Base-by-base conservation (phyloP, 768 basidiomycete species). In the Pleurotus pulmonarius region DNA sequence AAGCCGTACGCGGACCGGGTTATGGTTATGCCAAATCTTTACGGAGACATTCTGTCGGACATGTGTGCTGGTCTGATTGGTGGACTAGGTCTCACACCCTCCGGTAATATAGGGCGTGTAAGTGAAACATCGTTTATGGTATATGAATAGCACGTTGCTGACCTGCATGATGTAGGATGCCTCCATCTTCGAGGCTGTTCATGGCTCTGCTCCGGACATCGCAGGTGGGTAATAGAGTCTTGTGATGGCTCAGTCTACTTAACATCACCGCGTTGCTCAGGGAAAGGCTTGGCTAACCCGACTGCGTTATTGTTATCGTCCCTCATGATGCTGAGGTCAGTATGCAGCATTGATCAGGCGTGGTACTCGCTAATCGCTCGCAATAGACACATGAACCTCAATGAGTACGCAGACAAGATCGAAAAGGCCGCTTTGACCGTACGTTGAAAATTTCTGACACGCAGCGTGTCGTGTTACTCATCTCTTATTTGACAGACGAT, bases 11-110 rank as follows among this genome's bases (percentile, higher is more conserved):
- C 92, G 38, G 94, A 97, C 75, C 88, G 94, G 49, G 96, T 99
- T 61, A 98, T 99, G 96, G 97, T 99, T 63, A 98, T 98, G 95
- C 97, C 97, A 54, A 99, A 99, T 79, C 76, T 99, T 59, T 95
- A 92, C 65, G 92, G 90, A 68, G 94, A 94, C 70, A 97, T 97
- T 67, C 76, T 97, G 61, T 97, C 94, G 47, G 95, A 99, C 71
- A 94, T 99, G 90, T 96, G 94, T 63, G 97, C 97, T 58, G 97
- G 97, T 58, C 81, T 99, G 64, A 98, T 99, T 72, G 97, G 97
- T 59, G 97, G 97, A 60, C 81, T 99, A 61, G 97, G 97, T 61
- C 80, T 98, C 63, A 98, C 96, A 0, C 96, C 96, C 26, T 98
- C 96, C 49, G 95, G 95, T 24, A 98, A 98, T 76, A 98, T 98